A percentile compares a stretch with the other conserved stretches of the same genome.
Conservation (phyloP, 2,329 filamentous ascomycete species). For the Cladosporium sp. region DNA sequence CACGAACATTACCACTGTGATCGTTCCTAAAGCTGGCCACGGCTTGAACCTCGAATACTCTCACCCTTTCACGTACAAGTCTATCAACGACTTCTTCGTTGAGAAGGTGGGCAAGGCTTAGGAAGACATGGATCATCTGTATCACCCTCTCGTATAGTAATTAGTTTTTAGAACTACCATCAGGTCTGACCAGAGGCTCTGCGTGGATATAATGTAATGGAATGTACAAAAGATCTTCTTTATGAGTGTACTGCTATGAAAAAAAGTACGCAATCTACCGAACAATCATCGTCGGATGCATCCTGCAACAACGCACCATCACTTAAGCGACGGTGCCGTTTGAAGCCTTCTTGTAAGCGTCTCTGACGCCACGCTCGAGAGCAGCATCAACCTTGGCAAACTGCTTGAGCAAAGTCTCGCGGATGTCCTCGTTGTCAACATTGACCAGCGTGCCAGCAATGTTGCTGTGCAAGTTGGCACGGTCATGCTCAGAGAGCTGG, state of each 20-base stretch:
- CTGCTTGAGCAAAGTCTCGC: constrained; percentile 30
- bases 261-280: not conserved
- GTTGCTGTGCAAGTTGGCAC: constrained; percentile 33
- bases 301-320: not conserved
- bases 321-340: not conserved
- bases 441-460: constrained; percentile 36
- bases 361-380: constrained; percentile 19
- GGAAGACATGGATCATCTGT: not conserved
- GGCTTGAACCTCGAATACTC: constrained; percentile 40
- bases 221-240: not conserved
- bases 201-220: not conserved
- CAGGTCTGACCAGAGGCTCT: not conserved
- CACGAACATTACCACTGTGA: constrained; percentile 43
- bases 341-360: constrained; percentile 17
- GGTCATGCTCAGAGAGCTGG: constrained; percentile 29
- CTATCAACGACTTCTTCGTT: constrained; percentile 35
- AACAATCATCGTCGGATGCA: not conserved
- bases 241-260: not conserved
- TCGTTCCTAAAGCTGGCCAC: constrained; percentile 54
- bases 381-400: constrained; percentile 26
- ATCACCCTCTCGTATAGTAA: not conserved
- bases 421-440: constrained; percentile 31
- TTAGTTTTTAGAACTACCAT: not conserved
- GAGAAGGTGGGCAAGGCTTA: constrained; percentile 23
- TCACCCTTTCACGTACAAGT: constrained; percentile 34